Evolutionary conservation across 257 asterid species (phyloP).

Genomic region (Ballota nigra): DNA sequence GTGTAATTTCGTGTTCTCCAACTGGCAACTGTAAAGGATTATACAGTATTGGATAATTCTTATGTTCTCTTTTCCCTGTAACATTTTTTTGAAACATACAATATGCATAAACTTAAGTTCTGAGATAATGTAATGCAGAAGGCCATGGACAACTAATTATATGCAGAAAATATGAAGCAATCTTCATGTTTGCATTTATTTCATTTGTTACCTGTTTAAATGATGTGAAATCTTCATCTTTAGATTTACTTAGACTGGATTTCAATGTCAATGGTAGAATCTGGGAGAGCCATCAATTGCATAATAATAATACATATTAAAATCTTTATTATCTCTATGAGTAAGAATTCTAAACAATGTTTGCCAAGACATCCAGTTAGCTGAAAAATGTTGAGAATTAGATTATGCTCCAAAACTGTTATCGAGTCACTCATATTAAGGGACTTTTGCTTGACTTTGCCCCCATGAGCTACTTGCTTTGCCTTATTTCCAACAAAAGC

Average conservation of each 20-base stretch:
- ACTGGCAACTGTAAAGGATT: not conserved
- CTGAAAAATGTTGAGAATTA: not conserved
- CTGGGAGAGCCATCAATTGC: not conserved
- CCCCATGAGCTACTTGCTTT: not conserved
- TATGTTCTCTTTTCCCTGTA: not conserved
- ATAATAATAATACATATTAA: not conserved
- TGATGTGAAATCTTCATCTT: not conserved
- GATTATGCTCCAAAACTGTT: not conserved
- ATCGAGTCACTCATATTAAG: not conserved
- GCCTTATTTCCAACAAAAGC: too few species aligned
- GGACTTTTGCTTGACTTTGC: not conserved
- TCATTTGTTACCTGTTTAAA: not conserved
- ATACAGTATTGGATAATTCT: not conserved
- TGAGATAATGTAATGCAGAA: not conserved
- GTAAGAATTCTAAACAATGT: not conserved
- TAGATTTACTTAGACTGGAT: not conserved
- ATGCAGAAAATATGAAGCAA: not conserved
- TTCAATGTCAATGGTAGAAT: not conserved
- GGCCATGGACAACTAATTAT: not conserved
- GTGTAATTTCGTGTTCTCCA: not conserved
- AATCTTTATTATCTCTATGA: not conserved
- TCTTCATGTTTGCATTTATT: not conserved
- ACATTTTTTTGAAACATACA: too few species aligned
- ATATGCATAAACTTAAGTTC: not conserved
- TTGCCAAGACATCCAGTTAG: not conserved